Evolutionary conservation across 1,284 basidiomycete species (phyloP), one percentile per base, ranked within the genome.

Genomic region (Omphalotus olearius): DNA sequence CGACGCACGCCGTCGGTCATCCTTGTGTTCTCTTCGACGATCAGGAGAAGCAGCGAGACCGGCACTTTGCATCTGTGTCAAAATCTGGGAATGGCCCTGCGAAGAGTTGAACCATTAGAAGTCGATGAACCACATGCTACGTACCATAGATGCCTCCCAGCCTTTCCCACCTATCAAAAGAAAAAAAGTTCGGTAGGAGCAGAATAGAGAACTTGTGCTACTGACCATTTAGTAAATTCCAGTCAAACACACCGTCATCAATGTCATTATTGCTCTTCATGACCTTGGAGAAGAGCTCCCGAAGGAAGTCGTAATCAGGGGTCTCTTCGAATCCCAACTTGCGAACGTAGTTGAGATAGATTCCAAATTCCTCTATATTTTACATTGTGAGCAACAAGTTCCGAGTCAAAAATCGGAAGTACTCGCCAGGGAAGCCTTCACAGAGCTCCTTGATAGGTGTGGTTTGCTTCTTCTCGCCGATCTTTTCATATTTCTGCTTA

Each of bases 401-500:
- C 44, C 39, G n/a, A 37, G 40, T 10, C 14, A 30, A n/a, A 48
- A 40, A 6, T 33, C 33, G 51, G 40, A 41, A 35, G 28, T 23
- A 52, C 80, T 60, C 61, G 91, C 91, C 89, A 52, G 93, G 93
- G 72, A 91, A 94, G 40, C 91, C 89, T 59, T 97, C 93, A 61
- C 88, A 92, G 14, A 98, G 76, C 67, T 97, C 93, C 68, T 93
- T 93, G 69, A 97, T 96, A 10, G 91, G 88, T 16, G 94, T 97
- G 45, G 88, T 91, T 76, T 97, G 93, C 77, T 98, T 98, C 84
- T 98, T 98, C 76, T 98, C 94, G 56, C 93, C 93, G 66, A 98
- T 98, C 77, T 96, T 97, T 75, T 98, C 94, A 73, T 97, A 98
- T 77, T 97, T 97, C 73, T 96, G 93, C 77, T 97, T 97, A 76